A percentile compares a stretch with the other conserved stretches of the same genome.
Conservation (phyloP, 1,139 yeast species). For the Yamadazyma aaseri region DNA sequence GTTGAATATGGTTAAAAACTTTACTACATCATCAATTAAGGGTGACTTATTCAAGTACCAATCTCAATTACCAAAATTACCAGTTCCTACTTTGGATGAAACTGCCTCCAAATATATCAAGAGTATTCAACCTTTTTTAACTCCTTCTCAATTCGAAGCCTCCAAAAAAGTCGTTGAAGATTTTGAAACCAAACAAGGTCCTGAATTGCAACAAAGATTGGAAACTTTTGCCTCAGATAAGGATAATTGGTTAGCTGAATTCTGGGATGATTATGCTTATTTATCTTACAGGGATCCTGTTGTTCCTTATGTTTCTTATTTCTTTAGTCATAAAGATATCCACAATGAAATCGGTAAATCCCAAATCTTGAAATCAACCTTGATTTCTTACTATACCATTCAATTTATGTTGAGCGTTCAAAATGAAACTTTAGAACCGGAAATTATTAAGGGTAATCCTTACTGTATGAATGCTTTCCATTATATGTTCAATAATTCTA, state of each 20-base stretch:
- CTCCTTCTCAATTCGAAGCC: conserved; percentile 50
- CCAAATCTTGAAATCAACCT: conserved; percentile 75
- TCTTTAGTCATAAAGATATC: conserved; percentile 77
- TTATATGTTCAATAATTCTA: conserved; percentile 86
- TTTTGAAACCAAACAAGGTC: conserved; percentile 62
- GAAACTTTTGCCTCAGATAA: conserved; percentile 55
- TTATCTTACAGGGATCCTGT: conserved; percentile 90
- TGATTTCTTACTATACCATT: conserved; percentile 52
- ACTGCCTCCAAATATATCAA: conserved; percentile 71
- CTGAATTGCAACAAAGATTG: conserved; percentile 66
- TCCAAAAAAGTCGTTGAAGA: conserved; percentile 64
- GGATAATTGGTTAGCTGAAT: conserved; percentile 88
- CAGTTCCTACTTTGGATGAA: conserved; percentile 78
- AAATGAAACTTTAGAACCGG: conserved; percentile 68
- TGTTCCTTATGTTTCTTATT: conserved; percentile 90
- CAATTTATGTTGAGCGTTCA: conserved; percentile 57
- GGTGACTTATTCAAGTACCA: conserved; percentile 78
- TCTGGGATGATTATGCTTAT: conserved; percentile 96
- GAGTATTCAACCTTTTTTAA: conserved; percentile 67
- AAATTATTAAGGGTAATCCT: conserved; percentile 76
- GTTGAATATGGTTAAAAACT: conserved; percentile 20
- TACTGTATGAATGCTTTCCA: conserved; percentile 92
- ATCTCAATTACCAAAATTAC: conserved; percentile 73
- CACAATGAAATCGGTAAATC: conserved; percentile 57
- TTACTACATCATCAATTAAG: conserved; percentile 40